Base-by-base conservation (phyloP, 371 early-diverging fungal species). In the Catenaria anguillulae region DNA sequence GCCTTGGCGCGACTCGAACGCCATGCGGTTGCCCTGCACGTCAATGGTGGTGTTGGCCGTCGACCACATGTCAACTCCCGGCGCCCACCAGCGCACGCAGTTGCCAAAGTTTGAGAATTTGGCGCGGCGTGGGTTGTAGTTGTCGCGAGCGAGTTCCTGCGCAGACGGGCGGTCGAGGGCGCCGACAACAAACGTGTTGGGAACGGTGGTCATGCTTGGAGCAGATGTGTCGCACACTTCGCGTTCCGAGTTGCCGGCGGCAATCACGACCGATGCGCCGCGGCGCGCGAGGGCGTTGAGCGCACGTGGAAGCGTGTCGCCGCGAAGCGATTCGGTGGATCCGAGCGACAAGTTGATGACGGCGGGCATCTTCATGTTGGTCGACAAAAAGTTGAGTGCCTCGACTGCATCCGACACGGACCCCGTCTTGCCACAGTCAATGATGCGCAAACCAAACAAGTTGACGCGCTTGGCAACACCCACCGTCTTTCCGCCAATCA, bases 1-100 rank as follows among this genome's bases (percentile, higher is more conserved):
- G 1, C 78, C 78, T 24, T 36, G 42, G 24, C 36, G 58, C 58
- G 6, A 21, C 58, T 50, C 52, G 52, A 58, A 58, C 36, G 58
- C 58, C 15, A 8, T 58, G n/a, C 17, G 24, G 36, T 33, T 31
- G 2, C 13, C 31, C 24, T 58, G 13, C 29, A 24, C 31, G 17
- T 8, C 10, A 12, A 35, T n/a, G 13, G 58, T 15, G 19, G 3
- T 8, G 15, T 40, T 58, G 1, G 40, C 8, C 24, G 40, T 36
- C 10, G 29, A n/a, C 58, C 58, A 58, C 4, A 58, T 58, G 34
- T 33, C 36, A 15, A 24, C 40, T 2, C 58, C 58, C 26, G 58
- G 58, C 36, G 58, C 58, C 58, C 58, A 58, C 26, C 26, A 36
- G 19, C 24, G 31, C 13, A 58, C 29, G 58, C 58, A 58, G 8